phyloP scores from a whole-genome alignment of 1,284 basidiomycete species.

The Trametes pubescens region DNA sequence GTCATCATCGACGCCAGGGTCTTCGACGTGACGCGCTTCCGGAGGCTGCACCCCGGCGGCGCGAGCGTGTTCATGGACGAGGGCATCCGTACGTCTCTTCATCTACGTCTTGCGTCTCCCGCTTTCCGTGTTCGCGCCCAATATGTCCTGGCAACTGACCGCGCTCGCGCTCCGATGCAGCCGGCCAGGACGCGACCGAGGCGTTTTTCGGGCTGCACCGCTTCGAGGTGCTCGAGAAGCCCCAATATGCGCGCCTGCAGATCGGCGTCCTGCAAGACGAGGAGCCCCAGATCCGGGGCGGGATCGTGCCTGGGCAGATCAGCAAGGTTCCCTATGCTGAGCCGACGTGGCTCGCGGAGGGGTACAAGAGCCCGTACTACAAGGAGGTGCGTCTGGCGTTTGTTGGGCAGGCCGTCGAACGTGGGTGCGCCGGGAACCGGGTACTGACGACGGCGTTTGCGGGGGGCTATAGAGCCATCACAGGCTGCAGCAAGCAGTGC shows the following conservation, averaged over 20 bases:
- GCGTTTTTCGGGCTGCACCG: constrained; percentile 87
- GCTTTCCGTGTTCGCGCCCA: not conserved
- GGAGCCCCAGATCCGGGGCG: constrained; percentile 62
- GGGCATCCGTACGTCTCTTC: constrained; percentile 67
- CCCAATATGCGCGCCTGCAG: constrained; percentile 75
- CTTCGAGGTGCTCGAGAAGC: constrained; percentile 78
- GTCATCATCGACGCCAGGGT: constrained; percentile 85
- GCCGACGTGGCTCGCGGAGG: constrained; percentile 77
- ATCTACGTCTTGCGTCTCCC: constrained; percentile 4
- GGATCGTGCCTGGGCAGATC: constrained; percentile 59
- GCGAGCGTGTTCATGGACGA: constrained; percentile 74
- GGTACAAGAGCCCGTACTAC: constrained; percentile 79
- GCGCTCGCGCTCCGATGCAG: constrained; percentile 43
- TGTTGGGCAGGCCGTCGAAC: not conserved
- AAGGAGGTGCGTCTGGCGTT: constrained; percentile 57
- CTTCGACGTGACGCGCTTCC: constrained; percentile 83
- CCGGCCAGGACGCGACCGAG: constrained; percentile 87
- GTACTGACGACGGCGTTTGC: not conserved
- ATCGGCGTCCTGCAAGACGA: constrained; percentile 78
- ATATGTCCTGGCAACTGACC: not conserved
- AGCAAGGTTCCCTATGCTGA: constrained; percentile 86
- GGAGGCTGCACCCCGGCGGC: constrained; percentile 85
- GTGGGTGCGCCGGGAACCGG: not conserved
- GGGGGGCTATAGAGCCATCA: constrained; percentile 54
- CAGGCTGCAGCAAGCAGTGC: constrained; percentile 54